Base-by-base conservation (phyloP, 441 rosid genomes). In the Populus hybrid region DNA sequence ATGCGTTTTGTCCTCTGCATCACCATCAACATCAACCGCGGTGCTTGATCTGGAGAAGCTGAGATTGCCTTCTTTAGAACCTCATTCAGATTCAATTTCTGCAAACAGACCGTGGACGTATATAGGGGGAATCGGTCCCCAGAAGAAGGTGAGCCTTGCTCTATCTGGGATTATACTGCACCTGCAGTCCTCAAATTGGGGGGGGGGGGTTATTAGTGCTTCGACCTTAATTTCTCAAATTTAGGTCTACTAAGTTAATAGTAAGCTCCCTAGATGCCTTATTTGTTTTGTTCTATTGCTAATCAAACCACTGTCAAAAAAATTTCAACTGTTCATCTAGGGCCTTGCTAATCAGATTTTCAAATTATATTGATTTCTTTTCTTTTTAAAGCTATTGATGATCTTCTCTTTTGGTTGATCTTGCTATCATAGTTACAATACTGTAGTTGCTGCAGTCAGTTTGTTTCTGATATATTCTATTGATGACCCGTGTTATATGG, bases 1-100 rank as follows among this genome's bases (percentile, higher is more conserved):
- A 80, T 92, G 98, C 76, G 81, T 88, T 78, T 87, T 95, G 79
- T 91, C 97, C 72, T 84, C 95, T 38, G 70, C 92, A 46, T 83
- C 93, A 28, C 73, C 87, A 38, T 80, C 88, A 73, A 79, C 87
- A 38, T 80, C 88, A 74, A 79, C 92, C 70, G 72, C 92, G 20
- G 80, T 86, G 76, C 87, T 91, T 84, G 98, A 92, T 74, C 82
- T 91, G 80, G 93, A 93, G 77, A 91, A 91, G 90, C 87, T 92
- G 79, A 89, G 97, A 82, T 84, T 94, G 71, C 86, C 97, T 69
- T 89, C 92, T 80, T 83, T 91, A 71, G 90, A 90, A 83, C 79
- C 88, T 81, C 87, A 84, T 80, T 81, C 90, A 70, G 85, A 85
- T 80, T 81, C 94, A 77, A 75, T 85, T 64, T 50, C 83, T 67